phyloP scores from a whole-genome alignment of 129 eudicot genomes.

The Lactuca saligna region DNA sequence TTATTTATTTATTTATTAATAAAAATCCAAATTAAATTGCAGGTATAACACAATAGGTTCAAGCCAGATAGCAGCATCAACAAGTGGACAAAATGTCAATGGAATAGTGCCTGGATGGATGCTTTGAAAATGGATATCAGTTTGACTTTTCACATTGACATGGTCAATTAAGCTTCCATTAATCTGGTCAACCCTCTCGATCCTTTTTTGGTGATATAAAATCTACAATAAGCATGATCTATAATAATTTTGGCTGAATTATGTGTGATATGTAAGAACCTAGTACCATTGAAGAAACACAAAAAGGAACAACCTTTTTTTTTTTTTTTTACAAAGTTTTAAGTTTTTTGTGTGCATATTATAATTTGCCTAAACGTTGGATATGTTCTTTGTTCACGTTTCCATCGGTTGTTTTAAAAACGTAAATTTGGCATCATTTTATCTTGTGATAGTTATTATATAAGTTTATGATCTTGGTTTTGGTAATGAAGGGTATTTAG shows the following conservation, averaged over 20 bases:
- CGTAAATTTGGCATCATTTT: neutral
- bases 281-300: slow-evolving; percentile 18
- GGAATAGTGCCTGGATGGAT: slow-evolving; percentile 91
- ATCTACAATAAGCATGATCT: slow-evolving; percentile 30
- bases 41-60: slow-evolving; percentile 65
- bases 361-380: slow-evolving; percentile 3
- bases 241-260: slow-evolving; percentile 35
- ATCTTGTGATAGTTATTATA: neutral
- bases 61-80: slow-evolving; percentile 56
- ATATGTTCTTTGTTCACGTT: slow-evolving; percentile 1
- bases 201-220: slow-evolving; percentile 30
- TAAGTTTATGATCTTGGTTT: too few relatives aligned
- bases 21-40: slow-evolving; percentile 18
- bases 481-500: too few relatives aligned
- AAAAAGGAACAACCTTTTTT: slow-evolving; percentile 26
- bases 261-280: slow-evolving; percentile 34
- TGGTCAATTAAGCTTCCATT: slow-evolving; percentile 31
- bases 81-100: slow-evolving; percentile 60
- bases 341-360: slow-evolving; percentile 29
- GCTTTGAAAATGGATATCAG: slow-evolving; percentile 43
- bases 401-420: too few relatives aligned
- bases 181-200: slow-evolving; percentile 26
- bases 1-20: neutral
- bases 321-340: slow-evolving; percentile 26
- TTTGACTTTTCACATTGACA: slow-evolving; percentile 9